These are phyloP conservation scores for Camelina sativa DNA, from an alignment of 345 rosid species.

Conservation along the genomic window DNA sequence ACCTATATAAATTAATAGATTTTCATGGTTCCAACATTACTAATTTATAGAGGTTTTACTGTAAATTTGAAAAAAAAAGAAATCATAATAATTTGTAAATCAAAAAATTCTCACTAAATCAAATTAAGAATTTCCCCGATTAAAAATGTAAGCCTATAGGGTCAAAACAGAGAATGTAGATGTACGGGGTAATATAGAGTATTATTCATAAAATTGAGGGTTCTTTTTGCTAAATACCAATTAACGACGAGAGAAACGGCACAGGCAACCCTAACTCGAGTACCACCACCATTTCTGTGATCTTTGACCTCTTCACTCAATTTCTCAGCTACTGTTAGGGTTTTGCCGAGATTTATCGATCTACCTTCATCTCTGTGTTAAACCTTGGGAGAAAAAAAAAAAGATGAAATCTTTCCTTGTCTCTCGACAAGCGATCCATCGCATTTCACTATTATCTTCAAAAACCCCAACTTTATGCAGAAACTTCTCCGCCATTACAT, in stretches of 20 bases:
- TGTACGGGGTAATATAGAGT: neutral
- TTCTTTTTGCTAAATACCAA: neutral
- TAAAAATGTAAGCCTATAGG: too few species aligned
- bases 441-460: constrained; percentile 44
- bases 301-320: constrained; percentile 19
- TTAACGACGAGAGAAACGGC: constrained; percentile 16
- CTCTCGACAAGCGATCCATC: constrained; percentile 47
- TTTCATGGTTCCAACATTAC: too few species aligned
- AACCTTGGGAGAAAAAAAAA: constrained; percentile 11
- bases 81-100: too few species aligned
- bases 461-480: constrained; percentile 24
- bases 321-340: constrained; percentile 19
- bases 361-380: constrained; percentile 10
- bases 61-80: neutral
- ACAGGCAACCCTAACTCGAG: constrained; percentile 36
- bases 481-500: constrained; percentile 41
- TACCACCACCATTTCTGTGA: constrained; percentile 27
- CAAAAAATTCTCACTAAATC: too few species aligned
- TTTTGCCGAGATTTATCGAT: constrained; percentile 28
- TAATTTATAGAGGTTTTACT: too few species aligned
- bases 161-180: neutral
- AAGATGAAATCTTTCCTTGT: constrained; percentile 50
- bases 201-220: neutral
- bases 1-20: too few species aligned
- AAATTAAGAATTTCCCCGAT: neutral